Percentiles rank a stretch among this genome's conserved stretches.
These are phyloP conservation scores for Clitopilus hobsonii DNA, from an alignment of 768 basidiomycete genomes.

Conservation along the genomic window DNA sequence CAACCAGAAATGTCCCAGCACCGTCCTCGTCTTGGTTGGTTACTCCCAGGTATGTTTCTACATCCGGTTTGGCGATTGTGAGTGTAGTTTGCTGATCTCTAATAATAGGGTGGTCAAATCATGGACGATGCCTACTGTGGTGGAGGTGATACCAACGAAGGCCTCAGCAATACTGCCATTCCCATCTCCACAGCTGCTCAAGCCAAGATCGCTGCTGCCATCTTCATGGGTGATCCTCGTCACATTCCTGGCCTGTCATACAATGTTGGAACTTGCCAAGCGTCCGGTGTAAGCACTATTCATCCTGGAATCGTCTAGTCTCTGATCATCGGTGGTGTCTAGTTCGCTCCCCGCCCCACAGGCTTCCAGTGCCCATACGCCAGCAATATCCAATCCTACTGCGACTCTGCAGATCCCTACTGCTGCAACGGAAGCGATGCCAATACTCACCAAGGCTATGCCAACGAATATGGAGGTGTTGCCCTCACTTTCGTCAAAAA, in stretches of 20 bases:
- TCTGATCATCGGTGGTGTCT: background rate
- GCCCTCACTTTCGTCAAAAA: constrained; percentile 25
- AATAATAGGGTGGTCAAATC: constrained; percentile 26
- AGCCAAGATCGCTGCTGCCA: constrained; percentile 27
- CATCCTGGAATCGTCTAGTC: background rate
- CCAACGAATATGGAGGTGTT: constrained; percentile 22
- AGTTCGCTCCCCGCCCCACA: constrained; percentile 28
- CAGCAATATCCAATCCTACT: constrained; percentile 24
- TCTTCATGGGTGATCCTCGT: constrained; percentile 30
- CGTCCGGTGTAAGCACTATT: constrained; percentile 20
- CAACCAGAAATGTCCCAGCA: constrained; percentile 25
- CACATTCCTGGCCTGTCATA: constrained; percentile 24
- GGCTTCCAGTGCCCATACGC: constrained; percentile 27
- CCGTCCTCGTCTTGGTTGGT: constrained; percentile 25
- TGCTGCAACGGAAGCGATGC: constrained; percentile 27
- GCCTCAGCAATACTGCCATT: constrained; percentile 21
- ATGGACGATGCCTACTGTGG: constrained; percentile 29
- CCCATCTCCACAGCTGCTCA: constrained; percentile 23
- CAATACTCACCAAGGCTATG: constrained; percentile 27
- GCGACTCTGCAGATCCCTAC: constrained; percentile 28
- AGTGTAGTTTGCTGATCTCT: background rate
- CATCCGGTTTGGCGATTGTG: background rate
- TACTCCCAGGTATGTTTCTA: constrained; percentile 23
- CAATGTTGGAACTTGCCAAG: constrained; percentile 28
- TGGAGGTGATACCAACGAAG: constrained; percentile 27